Evolutionary conservation across 2,329 filamentous ascomycete species (phyloP), one percentile per base, ranked within the genome.

Genomic region (Dactylella cylindrospora): DNA sequence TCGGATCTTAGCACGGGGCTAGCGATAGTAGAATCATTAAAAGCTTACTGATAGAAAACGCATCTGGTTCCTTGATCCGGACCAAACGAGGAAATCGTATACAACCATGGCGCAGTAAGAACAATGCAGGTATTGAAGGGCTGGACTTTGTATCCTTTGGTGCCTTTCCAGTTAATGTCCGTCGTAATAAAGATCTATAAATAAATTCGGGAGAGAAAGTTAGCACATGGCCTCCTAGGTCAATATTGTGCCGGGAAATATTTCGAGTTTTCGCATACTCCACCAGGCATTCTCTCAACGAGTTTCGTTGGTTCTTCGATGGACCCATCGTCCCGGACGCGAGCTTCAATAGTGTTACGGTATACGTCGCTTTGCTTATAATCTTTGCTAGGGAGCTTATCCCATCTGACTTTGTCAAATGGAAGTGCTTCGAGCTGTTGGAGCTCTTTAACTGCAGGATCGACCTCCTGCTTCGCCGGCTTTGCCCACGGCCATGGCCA

Each of bases 111-210:
- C 9, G 45, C 26, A 9, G 22, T 17, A 3, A 49, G 10, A n/a
- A 7, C 4, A 13, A 39, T 49, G 19, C 45, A 49, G 7, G 32
- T 29, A 22, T 49, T 49, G 23, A 49, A 49, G 3, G 45, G 45
- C 8, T 49, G 45, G 13, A 49, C 45, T 29, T 39, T 49, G 12
- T 38, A 49, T 23, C 45, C 45, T 17, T 19, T 49, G 3, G 23
- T 10, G 1, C 32, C 33, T 7, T 29, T 15, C 33, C 45, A 39
- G 23, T 38, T 28, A 12, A 49, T 15, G 5, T 29, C 45, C 1
- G 45, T 49, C 1, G 45, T 49, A 8, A 49, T 49, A 20, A 13
- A 49, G 5, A 49, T 49, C 45, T 49, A 31, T 26, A 28, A 3
- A 4, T 25, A 17, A 9, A 22, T 13, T 33, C 7, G 3, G n/a